Conservation (phyloP, 2,329 filamentous ascomycete species). For the Epichloe uncinata region DNA sequence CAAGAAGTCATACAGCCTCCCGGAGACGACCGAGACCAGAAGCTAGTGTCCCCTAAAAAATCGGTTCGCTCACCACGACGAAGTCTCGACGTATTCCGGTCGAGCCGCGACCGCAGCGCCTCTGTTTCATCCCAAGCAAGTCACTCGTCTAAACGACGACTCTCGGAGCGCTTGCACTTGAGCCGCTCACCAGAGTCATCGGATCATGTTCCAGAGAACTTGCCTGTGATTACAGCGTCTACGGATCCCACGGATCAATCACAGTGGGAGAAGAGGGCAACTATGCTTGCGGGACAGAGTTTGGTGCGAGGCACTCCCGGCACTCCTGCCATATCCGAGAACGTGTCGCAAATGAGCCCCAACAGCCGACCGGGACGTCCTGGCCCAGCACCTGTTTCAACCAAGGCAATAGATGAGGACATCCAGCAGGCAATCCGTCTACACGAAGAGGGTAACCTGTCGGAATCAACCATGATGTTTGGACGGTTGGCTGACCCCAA, state of each 20-base stretch:
- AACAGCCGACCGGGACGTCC: not conserved
- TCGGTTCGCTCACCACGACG: slow-evolving; percentile 21
- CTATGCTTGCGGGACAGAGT: slow-evolving; percentile 62
- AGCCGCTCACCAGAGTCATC: slow-evolving; percentile 46
- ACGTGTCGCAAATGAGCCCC: slow-evolving; percentile 16
- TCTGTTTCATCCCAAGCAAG: slow-evolving; percentile 31
- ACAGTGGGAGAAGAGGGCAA: slow-evolving; percentile 87
- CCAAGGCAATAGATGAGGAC: slow-evolving; percentile 46
- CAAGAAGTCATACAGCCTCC: slow-evolving; percentile 70
- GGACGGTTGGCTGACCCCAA: slow-evolving; percentile 67
- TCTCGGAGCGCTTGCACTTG: slow-evolving; percentile 62
- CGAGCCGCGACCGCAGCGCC: slow-evolving; percentile 33
- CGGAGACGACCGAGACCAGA: slow-evolving; percentile 17
- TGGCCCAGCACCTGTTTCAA: slow-evolving; percentile 25
- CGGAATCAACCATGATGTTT: slow-evolving; percentile 74
- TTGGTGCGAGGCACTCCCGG: slow-evolving; percentile 29
- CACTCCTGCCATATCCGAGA: slow-evolving; percentile 22
- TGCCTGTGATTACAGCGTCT: slow-evolving; percentile 56
- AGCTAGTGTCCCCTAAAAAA: slow-evolving; percentile 15
- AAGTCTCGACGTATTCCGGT: slow-evolving; percentile 33
- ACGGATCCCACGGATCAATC: slow-evolving; percentile 43
- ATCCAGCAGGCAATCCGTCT: slow-evolving; percentile 94
- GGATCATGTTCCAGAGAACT: slow-evolving; percentile 61
- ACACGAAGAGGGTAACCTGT: slow-evolving; percentile 73
- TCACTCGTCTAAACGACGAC: slow-evolving; percentile 29